Conservation (phyloP, 108 stramenopile genomes). For the Bacterosira constricta region DNA sequence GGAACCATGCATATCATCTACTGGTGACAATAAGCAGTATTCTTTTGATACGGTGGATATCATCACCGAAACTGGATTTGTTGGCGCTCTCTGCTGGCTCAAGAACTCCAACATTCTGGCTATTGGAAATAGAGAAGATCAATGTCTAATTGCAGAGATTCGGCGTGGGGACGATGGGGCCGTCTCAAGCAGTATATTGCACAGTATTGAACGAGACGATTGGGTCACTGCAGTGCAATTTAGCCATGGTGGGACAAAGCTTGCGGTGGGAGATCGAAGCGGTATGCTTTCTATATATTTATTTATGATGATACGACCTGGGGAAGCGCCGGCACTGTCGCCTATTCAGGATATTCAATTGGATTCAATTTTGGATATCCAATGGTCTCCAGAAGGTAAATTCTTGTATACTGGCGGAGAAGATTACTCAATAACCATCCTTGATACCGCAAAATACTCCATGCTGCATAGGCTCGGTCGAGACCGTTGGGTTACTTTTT, state of each 20-base stretch:
- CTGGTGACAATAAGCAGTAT: slow-evolving; percentile 10
- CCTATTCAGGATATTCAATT: slow-evolving; percentile 55
- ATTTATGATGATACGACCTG: slow-evolving; percentile 29
- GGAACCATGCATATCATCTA: slow-evolving; percentile 35
- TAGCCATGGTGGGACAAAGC: slow-evolving; percentile 55
- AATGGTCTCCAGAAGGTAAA: slow-evolving; percentile 71
- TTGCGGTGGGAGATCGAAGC: slow-evolving; percentile 63
- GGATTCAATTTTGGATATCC: slow-evolving; percentile 61
- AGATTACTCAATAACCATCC: slow-evolving; percentile 68
- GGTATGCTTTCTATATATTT: slow-evolving; percentile 61
- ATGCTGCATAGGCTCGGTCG: slow-evolving; percentile 54
- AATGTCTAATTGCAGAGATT: slow-evolving; percentile 56
- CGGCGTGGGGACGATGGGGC: slow-evolving; percentile 25
- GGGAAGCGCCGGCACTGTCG: slow-evolving; percentile 27
- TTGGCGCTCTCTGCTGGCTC: slow-evolving; percentile 64
- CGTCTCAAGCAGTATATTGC: slow-evolving; percentile 50
- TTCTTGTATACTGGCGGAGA: slow-evolving; percentile 72
- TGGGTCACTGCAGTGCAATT: slow-evolving; percentile 74
- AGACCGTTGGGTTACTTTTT: slow-evolving; percentile 72
- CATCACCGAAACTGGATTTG: slow-evolving; percentile 64
- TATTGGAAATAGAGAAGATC: slow-evolving; percentile 68
- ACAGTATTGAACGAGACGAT: slow-evolving; percentile 54
- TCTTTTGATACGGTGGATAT: slow-evolving; percentile 61
- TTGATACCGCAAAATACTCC: slow-evolving; percentile 58
- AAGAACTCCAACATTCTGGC: slow-evolving; percentile 57